Evolutionary conservation across 2,329 filamentous ascomycete species (phyloP).

Genomic region (Microcyclosporella mali): DNA sequence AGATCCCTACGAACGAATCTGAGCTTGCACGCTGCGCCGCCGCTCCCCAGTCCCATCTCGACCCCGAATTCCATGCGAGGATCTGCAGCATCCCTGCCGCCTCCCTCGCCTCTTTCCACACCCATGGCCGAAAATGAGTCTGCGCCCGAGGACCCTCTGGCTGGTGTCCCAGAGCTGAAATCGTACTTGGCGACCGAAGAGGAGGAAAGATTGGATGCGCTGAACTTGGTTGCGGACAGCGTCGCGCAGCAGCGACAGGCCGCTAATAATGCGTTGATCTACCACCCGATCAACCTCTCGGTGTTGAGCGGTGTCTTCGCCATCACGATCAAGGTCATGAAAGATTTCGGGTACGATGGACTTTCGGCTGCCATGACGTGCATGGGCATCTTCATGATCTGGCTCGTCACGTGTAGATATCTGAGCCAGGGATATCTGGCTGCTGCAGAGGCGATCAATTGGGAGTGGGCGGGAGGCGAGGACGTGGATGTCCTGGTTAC

Average conservation of each 20-base stretch:
- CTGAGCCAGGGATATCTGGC: slow-evolving; percentile 56
- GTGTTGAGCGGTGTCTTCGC: slow-evolving; percentile 35
- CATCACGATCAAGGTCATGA: slow-evolving; percentile 36
- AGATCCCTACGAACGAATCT: slow-evolving; percentile 76
- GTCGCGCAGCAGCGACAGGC: slow-evolving; percentile 74
- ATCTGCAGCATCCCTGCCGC: slow-evolving; percentile 47
- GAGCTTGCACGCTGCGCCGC: slow-evolving; percentile 53
- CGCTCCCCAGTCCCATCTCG: slow-evolving; percentile 53
- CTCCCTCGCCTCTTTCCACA: slow-evolving; percentile 38
- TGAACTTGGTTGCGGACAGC: slow-evolving; percentile 72
- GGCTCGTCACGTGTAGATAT: slow-evolving; percentile 57
- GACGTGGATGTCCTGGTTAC: slow-evolving; percentile 51
- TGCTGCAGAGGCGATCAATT: slow-evolving; percentile 55
- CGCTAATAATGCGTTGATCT: slow-evolving; percentile 57
- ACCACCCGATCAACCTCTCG: slow-evolving; percentile 49
- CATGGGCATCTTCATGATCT: slow-evolving; percentile 57
- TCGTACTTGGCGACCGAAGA: slow-evolving; percentile 49
- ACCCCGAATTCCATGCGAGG: slow-evolving; percentile 55
- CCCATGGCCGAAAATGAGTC: slow-evolving; percentile 24
- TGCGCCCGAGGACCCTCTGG: slow-evolving; percentile 34
- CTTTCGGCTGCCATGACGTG: slow-evolving; percentile 53
- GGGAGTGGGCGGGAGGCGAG: slow-evolving; percentile 52
- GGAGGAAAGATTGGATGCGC: slow-evolving; percentile 58
- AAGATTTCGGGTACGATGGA: slow-evolving; percentile 42
- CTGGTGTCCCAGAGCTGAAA: slow-evolving; percentile 58